Base-by-base conservation (phyloP, 2,329 filamentous ascomycete species). In the Phialophora tarda region DNA sequence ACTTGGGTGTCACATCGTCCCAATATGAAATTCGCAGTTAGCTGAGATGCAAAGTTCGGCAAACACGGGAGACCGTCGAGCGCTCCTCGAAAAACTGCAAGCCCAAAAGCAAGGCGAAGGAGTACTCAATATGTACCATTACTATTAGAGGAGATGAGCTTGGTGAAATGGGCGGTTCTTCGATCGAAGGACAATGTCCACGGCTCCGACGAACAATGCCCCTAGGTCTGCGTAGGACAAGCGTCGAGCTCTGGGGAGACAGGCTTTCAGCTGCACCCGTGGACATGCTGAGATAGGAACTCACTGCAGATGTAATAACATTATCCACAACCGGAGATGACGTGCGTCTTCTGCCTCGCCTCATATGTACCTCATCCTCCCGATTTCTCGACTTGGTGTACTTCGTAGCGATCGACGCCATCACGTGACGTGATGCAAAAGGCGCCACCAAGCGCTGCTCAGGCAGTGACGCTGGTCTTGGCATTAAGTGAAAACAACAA, bases 1-100 rank as follows among this genome's bases (percentile, higher is more conserved):
- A 77, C 81, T 99, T 73, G 94, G 94, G 62, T 99, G 94, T 77
- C 93, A 97, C 80, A 86, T 98, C 70, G 80, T 97, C 71, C 92
- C 92, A 28, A 72, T 96, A 64, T 96, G 82, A 85, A 41, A n/a
- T n/a, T 44, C 17, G 5, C 17, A 44, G 17, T n/a, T 7, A n/a
- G 14, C 38, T 44, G 17, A n/a, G 17, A n/a, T 44, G 38, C 38
- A 44, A 44, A 8, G 38, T 8, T 44, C 14, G 14, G 17, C 5
- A 1, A 21, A 44, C 17, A 3, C 38, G 1, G 6, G 7, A 44
- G 38, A n/a, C 12, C 38, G 8, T n/a, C 17, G 6, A 44, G 17
- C 17, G 17, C 17, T 44, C 2, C 14, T 41, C 17, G 34, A n/a
- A 44, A 44, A n/a, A 44, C 17, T 7, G 5, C 38, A 44, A 44